Evolutionary conservation across 805 yeast species (phyloP), one percentile per base, ranked within the genome.

Genomic region (Blastobotrys parvus): DNA sequence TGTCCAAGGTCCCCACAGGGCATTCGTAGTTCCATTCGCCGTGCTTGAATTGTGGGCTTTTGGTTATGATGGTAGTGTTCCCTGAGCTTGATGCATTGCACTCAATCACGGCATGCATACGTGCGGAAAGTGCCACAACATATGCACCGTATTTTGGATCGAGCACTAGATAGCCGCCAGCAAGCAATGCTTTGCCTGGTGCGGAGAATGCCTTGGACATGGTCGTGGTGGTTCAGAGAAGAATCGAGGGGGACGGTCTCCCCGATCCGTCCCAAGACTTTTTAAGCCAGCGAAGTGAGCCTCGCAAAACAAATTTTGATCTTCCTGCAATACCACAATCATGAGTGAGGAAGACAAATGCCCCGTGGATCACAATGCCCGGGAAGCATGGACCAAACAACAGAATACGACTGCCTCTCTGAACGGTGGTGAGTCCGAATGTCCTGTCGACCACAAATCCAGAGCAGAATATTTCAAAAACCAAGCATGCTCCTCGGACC

Each of bases 111-210:
- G 94, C 86, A 59, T 89, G 89, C 85, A 92, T 90, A 49, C 97
- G 71, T 3, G 95, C 77, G 1, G 94, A 82, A 15, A 92, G 71
- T 0, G 95, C 97, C 10, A 90, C 79, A 3, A 85, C 94, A 58
- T 80, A 83, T 0, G 95, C 78, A 37, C 70, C 64, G 64, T 82
- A 89, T 30, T 61, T 62, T 0, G 89, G 89, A 45, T 84, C 92
- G 17, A 92, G 66, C 0, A 92, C 97, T 27, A 92, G 70, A 59
- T 92, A 92, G 0, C 98, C 98, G 16, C 98, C 98, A 0, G 92
- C 96, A 10, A 92, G 54, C 21, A 92, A 68, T 1, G 97, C 97
- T 61, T 92, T 92, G 0, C 97, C 97, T 0, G 98, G 97, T 0
- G 97, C 94, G 57, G 95, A 83, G 58, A 77, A 90, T 6, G 80